Evolutionary conservation across 2,329 filamentous ascomycete genomes (phyloP).

Genomic region (Cladophialophora chaetospira): DNA sequence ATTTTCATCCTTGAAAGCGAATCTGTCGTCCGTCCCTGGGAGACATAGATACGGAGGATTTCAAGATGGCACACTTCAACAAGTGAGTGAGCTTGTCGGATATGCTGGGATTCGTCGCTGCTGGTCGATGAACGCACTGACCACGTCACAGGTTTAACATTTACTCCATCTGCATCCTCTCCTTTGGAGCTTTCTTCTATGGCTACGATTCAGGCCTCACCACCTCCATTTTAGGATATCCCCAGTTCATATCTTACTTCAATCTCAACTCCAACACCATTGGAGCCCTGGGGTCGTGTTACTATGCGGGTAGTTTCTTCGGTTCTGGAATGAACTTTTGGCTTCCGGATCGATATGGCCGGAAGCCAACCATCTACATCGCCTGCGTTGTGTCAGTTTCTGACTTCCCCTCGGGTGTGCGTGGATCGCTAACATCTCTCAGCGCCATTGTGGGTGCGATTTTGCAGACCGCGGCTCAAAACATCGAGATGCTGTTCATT

Average conservation of each 20-base stretch:
- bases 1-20: too few species aligned
- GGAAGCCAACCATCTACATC: constrained; percentile 13
- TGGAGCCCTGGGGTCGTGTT: constrained; percentile 13
- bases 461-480: constrained; percentile 7
- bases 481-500: constrained; percentile 10
- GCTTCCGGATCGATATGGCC: constrained; percentile 17
- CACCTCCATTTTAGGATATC: constrained; percentile 18
- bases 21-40: too few species aligned
- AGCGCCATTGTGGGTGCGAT: constrained; percentile 5
- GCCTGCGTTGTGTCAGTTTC: constrained; percentile 10
- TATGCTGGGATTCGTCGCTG: too few species aligned
- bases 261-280: constrained; percentile 18
- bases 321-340: constrained; percentile 14
- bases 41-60: too few species aligned
- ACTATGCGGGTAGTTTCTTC: constrained; percentile 17
- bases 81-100: too few species aligned
- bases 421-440: too few species aligned
- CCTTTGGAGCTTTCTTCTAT: constrained; percentile 23
- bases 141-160: too few species aligned
- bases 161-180: too few species aligned
- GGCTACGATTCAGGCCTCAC: constrained; percentile 23
- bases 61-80: too few species aligned
- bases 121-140: too few species aligned
- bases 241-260: constrained; percentile 20
- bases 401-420: too few species aligned